phyloP scores from a whole-genome alignment of 768 basidiomycete genomes.

The Rhodotorula graminis region DNA sequence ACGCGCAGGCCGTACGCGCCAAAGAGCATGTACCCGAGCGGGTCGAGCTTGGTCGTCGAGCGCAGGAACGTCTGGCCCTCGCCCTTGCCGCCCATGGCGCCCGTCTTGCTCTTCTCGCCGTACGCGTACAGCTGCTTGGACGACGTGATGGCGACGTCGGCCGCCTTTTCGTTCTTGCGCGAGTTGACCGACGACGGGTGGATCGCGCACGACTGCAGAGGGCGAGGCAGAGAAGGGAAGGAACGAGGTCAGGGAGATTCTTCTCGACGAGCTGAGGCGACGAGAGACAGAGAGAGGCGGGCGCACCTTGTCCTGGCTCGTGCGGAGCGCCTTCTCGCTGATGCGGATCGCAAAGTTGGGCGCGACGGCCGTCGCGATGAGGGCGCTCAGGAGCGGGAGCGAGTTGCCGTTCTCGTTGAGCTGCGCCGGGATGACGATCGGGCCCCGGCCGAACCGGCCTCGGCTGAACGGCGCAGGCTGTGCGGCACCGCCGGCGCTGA shows the following conservation, averaged over 20 bases:
- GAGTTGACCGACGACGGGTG: slow-evolving; percentile 84
- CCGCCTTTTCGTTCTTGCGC: slow-evolving; percentile 54
- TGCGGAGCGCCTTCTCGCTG: slow-evolving; percentile 62
- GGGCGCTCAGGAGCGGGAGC: slow-evolving; percentile 68
- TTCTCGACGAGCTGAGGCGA: too few relatives aligned
- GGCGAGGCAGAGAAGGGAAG: too few relatives aligned
- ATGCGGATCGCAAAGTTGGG: slow-evolving; percentile 83
- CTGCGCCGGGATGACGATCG: slow-evolving; percentile 56
- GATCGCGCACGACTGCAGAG: slow-evolving; percentile 62
- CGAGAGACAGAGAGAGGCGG: background rate
- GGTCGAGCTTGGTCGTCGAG: slow-evolving; percentile 68
- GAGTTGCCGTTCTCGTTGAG: slow-evolving; percentile 70
- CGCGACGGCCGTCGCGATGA: slow-evolving; percentile 78
- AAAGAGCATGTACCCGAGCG: slow-evolving; percentile 83
- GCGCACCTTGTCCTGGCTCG: slow-evolving; percentile 74
- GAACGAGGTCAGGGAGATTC: background rate
- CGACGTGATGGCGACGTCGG: slow-evolving; percentile 47
- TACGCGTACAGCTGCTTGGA: slow-evolving; percentile 75
- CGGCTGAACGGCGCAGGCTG: slow-evolving; percentile 15
- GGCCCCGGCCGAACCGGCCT: slow-evolving; percentile 13
- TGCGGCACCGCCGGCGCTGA: slow-evolving; percentile 64
- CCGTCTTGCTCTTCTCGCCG: slow-evolving; percentile 73
- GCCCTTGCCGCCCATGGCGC: slow-evolving; percentile 33
- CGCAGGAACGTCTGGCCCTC: slow-evolving; percentile 62
- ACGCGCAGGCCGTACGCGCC: slow-evolving; percentile 75